Evolutionary conservation across 1,284 basidiomycete species (phyloP).

Genomic region (Rhizoctonia solani): DNA sequence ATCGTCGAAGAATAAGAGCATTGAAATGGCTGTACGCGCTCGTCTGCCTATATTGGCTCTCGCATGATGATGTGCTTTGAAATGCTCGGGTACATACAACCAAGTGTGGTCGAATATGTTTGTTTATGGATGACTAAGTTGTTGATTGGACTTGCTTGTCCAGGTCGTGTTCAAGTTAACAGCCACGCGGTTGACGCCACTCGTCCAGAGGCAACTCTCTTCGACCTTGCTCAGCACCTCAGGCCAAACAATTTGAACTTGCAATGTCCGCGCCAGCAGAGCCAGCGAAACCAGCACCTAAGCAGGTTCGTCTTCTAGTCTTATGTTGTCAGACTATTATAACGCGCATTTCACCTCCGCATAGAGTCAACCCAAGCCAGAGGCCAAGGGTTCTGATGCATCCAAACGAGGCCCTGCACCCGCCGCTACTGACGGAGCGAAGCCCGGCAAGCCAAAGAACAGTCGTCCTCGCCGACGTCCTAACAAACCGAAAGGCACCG

Average conservation of each 20-base stretch:
- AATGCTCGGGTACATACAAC: too few species aligned
- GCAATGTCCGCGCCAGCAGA: not conserved
- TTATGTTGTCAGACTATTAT: not conserved
- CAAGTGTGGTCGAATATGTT: not conserved
- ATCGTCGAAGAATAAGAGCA: not conserved
- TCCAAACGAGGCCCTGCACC: not conserved
- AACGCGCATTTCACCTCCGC: not conserved
- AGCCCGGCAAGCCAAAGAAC: not conserved
- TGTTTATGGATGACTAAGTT: slow-evolving; percentile 12
- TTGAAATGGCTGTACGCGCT: not conserved
- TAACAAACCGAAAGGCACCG: not conserved
- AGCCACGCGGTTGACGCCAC: slow-evolving; percentile 6
- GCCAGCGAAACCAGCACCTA: not conserved
- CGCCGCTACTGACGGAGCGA: not conserved
- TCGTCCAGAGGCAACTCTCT: too few species aligned
- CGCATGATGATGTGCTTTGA: too few species aligned
- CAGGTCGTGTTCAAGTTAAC: slow-evolving; percentile 10
- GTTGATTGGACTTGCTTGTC: not conserved
- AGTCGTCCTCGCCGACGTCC: not conserved
- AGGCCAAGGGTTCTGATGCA: not conserved
- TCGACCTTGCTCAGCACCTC: too few species aligned
- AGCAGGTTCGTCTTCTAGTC: not conserved
- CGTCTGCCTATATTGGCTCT: too few species aligned
- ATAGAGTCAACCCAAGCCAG: not conserved
- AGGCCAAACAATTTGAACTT: not conserved